Conservation (phyloP, 2,329 filamentous ascomycete genomes). For the Fusarium cyanostomum region DNA sequence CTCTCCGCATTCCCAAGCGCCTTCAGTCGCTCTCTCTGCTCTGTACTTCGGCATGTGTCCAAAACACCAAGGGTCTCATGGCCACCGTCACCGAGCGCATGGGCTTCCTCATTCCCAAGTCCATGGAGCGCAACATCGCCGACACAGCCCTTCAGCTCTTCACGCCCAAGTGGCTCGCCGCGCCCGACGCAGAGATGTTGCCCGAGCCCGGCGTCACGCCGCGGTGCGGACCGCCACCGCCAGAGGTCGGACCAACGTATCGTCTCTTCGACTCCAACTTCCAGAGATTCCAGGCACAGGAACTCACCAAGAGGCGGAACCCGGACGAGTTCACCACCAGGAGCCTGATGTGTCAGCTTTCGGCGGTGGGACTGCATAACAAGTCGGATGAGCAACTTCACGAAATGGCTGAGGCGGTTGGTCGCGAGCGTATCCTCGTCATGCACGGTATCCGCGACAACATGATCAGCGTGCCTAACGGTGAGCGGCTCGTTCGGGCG, state of each 20-base stretch:
- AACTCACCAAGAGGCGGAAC: constrained; percentile 76
- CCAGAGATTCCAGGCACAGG: constrained; percentile 83
- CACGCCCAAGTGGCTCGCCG: constrained; percentile 67
- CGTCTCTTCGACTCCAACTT: constrained; percentile 76
- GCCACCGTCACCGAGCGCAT: constrained; percentile 70
- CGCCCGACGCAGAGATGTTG: constrained; percentile 66
- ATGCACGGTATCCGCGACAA: constrained; percentile 78
- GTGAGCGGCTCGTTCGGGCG: constrained; percentile 71
- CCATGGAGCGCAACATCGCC: constrained; percentile 71
- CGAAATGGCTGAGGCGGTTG: constrained; percentile 72
- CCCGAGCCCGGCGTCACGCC: constrained; percentile 57
- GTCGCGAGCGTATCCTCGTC: constrained; percentile 77
- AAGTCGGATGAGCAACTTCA: constrained; percentile 67
- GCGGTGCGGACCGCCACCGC: constrained; percentile 47
- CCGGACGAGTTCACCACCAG: constrained; percentile 67
- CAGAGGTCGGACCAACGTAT: constrained; percentile 51
- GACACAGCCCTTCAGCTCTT: constrained; percentile 75
- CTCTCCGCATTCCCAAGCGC: constrained; percentile 60
- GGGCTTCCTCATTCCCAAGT: constrained; percentile 73
- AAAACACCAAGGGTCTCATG: constrained; percentile 68
- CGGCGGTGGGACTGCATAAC: constrained; percentile 82
- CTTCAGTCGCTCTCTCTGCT: constrained; percentile 67
- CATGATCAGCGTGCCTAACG: constrained; percentile 82
- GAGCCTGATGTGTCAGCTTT: constrained; percentile 79
- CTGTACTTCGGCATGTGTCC: constrained; percentile 68